Percentiles rank a stretch among this genome's conserved stretches.
Evolutionary conservation across 345 rosid species (phyloP).

Genomic region (Alliaria petiolata): DNA sequence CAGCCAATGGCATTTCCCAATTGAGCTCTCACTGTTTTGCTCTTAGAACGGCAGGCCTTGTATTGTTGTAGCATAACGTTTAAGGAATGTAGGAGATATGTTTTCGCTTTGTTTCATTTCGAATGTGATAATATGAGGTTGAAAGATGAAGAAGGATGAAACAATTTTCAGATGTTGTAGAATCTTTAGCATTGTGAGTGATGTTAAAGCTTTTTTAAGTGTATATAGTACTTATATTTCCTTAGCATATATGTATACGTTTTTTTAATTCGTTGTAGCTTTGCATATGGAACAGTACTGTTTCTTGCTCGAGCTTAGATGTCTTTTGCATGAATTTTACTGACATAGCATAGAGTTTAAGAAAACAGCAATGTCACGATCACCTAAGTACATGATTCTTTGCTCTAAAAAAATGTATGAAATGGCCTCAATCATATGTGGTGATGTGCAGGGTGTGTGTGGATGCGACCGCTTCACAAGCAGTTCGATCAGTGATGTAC

Average conservation of each 20-base stretch:
- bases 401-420: neutral
- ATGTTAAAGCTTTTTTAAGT: neutral
- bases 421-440: neutral
- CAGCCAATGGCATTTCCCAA: neutral
- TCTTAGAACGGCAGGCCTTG: too few relatives aligned
- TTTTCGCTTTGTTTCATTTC: neutral
- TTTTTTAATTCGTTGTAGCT: neutral
- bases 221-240: neutral
- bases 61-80: too few relatives aligned
- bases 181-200: neutral
- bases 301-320: neutral
- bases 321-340: neutral
- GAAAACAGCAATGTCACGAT: neutral
- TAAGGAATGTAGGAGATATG: neutral
- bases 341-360: neutral
- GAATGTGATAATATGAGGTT: neutral
- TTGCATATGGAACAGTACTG: neutral
- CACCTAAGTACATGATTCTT: neutral
- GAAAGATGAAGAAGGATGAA: neutral
- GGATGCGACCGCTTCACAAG: slow-evolving; percentile 87
- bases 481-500: slow-evolving; percentile 52
- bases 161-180: neutral
- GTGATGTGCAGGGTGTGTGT: slow-evolving; percentile 74
- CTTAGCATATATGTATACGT: neutral
- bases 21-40: neutral